A percentile compares a stretch with the other conserved stretches of the same genome.
Evolutionary conservation across 768 basidiomycete genomes (phyloP).

Genomic region (Termitomyces sp.): DNA sequence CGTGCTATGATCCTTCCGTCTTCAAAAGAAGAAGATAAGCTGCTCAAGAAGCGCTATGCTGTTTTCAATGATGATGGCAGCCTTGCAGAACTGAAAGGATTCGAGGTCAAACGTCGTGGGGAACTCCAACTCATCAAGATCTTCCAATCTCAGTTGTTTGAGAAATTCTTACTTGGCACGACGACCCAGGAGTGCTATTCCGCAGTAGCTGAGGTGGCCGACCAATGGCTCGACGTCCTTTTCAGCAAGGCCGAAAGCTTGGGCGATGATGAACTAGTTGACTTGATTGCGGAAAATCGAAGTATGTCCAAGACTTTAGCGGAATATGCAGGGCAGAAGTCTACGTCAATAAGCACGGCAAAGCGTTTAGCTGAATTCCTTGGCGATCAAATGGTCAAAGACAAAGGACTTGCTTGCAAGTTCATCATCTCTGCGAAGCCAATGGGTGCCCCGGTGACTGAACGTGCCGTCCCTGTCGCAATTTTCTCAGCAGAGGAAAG

Average conservation of each 20-base stretch:
- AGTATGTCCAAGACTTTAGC: slow-evolving; percentile 97
- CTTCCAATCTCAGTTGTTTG: slow-evolving; percentile 98
- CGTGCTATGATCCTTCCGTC: slow-evolving; percentile 98
- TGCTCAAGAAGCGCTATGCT: slow-evolving; percentile 97
- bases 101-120: slow-evolving; percentile 96
- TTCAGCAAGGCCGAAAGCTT: slow-evolving; percentile 83
- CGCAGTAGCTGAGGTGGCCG: slow-evolving; percentile 87
- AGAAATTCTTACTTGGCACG: slow-evolving; percentile 89
- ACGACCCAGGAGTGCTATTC: slow-evolving; percentile 96
- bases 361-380: slow-evolving; percentile 93
- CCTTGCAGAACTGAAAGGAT: slow-evolving; percentile 97
- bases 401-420: slow-evolving; percentile 97
- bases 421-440: slow-evolving; percentile 98
- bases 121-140: slow-evolving; percentile 99
- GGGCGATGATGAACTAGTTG: slow-evolving; percentile 88
- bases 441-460: slow-evolving; percentile 90
- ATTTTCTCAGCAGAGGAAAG: slow-evolving; percentile 96
- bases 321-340: slow-evolving; percentile 95
- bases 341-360: slow-evolving; percentile 97
- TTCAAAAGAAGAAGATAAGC: slow-evolving; percentile 98
- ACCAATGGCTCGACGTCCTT: slow-evolving; percentile 97
- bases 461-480: slow-evolving; percentile 93
- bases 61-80: slow-evolving; percentile 98
- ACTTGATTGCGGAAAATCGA: slow-evolving; percentile 96
- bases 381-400: slow-evolving; percentile 98